Evolutionary conservation across 1,284 basidiomycete genomes (phyloP).

Genomic region (Pseudozyma tsukubaensis): DNA sequence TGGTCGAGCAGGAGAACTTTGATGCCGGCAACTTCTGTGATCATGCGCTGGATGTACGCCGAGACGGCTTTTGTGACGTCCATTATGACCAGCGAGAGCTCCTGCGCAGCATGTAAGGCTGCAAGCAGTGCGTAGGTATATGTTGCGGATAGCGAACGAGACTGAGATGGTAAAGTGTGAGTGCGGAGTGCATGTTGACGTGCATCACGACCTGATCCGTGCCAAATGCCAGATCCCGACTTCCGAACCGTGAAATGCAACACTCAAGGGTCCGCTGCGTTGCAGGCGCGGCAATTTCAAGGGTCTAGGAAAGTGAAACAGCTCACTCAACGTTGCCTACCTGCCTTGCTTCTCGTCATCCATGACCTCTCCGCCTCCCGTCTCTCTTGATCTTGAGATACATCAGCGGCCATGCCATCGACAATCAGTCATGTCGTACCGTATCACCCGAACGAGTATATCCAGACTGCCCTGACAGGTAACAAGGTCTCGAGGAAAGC

Average conservation of each 20-base stretch:
- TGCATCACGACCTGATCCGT: constrained; percentile 25
- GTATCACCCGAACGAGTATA: constrained; percentile 56
- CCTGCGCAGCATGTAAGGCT: not conserved
- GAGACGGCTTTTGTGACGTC: constrained; percentile 95
- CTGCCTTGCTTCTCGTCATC: not conserved
- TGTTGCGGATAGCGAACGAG: not conserved
- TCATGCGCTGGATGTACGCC: constrained; percentile 90
- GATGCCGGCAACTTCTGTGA: constrained; percentile 85
- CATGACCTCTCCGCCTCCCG: not conserved
- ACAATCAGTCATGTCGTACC: constrained; percentile 30
- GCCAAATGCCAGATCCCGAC: constrained; percentile 17
- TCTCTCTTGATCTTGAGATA: not conserved
- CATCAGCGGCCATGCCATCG: constrained; percentile 22
- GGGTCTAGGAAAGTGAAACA: too few species aligned
- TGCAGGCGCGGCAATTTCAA: not conserved
- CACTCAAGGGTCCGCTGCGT: not conserved
- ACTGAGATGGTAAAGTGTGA: not conserved
- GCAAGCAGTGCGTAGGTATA: too few species aligned
- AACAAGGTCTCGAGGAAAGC: constrained; percentile 94
- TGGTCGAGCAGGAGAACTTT: constrained; percentile 96
- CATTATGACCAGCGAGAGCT: constrained; percentile 72
- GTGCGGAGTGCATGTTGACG: constrained; percentile 10
- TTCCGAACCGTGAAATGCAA: constrained; percentile 12
- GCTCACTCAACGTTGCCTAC: too few species aligned
- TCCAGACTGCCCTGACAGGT: constrained; percentile 75